Evolutionary conservation across 768 basidiomycete genomes (phyloP).

Genomic region (Termitomyces sp.): DNA sequence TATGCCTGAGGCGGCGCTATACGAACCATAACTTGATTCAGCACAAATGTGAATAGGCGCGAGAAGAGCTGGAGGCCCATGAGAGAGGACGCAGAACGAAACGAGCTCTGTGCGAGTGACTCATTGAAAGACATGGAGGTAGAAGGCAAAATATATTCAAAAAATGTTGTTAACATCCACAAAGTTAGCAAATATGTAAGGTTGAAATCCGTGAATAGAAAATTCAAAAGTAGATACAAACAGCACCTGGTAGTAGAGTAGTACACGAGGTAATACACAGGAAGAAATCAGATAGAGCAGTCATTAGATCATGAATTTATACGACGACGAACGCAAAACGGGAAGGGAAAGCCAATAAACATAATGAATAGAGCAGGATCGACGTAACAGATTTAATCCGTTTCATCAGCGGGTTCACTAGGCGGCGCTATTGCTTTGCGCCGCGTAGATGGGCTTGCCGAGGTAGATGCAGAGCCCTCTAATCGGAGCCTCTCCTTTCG

Average conservation of each 20-base stretch:
- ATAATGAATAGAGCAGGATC: constrained; percentile 5
- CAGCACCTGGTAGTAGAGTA: constrained; percentile 3
- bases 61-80: constrained; percentile 85
- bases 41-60: constrained; percentile 75
- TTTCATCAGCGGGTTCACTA: constrained; percentile 9
- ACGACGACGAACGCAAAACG: constrained; percentile 9
- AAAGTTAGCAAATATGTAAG: neutral
- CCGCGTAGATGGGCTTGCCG: constrained; percentile 1
- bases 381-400: constrained; percentile 5
- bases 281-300: constrained; percentile 2
- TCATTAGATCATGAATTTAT: constrained; percentile 9
- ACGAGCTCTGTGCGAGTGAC: constrained; percentile 23
- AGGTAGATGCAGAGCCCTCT: neutral
- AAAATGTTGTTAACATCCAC: neutral
- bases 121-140: constrained; percentile 13
- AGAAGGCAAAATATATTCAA: neutral
- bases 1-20: constrained; percentile 81
- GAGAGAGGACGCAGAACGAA: constrained; percentile 54
- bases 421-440: constrained; percentile 17
- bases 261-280: constrained; percentile 11
- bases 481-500: constrained; percentile 10
- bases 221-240: constrained; percentile 6
- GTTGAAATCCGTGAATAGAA: neutral
- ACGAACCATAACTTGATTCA: constrained; percentile 86
- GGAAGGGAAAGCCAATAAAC: constrained; percentile 10